phyloP scores from a whole-genome alignment of 352 stramenopile genomes.

The Pythium insidiosum region DNA sequence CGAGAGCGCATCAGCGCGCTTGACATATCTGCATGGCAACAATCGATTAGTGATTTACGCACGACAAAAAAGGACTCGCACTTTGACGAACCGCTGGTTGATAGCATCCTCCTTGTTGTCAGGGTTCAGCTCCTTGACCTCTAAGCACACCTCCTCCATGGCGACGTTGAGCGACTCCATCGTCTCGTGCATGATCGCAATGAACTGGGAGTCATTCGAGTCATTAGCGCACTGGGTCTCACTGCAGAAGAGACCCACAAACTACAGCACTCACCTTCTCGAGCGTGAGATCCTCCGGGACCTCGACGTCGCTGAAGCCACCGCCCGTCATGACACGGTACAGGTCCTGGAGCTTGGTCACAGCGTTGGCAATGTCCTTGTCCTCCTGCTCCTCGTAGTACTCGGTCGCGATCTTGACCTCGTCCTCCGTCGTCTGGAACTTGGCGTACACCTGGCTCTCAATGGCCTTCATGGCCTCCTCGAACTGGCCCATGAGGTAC shows the following conservation, averaged over 20 bases:
- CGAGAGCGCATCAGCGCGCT: slow-evolving; percentile 77
- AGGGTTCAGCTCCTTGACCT: slow-evolving; percentile 83
- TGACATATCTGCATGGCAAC: too few relatives aligned
- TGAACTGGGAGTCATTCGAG: too few relatives aligned
- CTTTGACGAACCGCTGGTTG: too few relatives aligned
- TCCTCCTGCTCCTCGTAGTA: slow-evolving; percentile 86
- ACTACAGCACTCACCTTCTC: slow-evolving; percentile 32
- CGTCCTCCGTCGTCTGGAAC: slow-evolving; percentile 84
- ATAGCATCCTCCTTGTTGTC: slow-evolving; percentile 88
- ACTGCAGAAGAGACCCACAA: slow-evolving; percentile 4
- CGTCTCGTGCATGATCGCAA: slow-evolving; percentile 86
- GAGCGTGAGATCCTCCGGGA: slow-evolving; percentile 73
- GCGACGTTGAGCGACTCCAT: slow-evolving; percentile 87
- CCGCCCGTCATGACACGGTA: slow-evolving; percentile 84
- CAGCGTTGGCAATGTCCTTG: slow-evolving; percentile 76
- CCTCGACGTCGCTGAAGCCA: slow-evolving; percentile 74
- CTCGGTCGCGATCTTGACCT: slow-evolving; percentile 81
- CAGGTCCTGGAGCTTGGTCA: slow-evolving; percentile 82
- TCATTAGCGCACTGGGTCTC: too few relatives aligned
- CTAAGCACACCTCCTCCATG: slow-evolving; percentile 84
- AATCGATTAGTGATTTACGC: too few relatives aligned
- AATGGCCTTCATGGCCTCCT: slow-evolving; percentile 87
- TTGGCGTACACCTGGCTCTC: slow-evolving; percentile 86
- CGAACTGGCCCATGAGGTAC: slow-evolving; percentile 87
- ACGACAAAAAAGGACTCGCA: too few relatives aligned